Base-by-base conservation (phyloP, 1,284 basidiomycete species). In the Pascua sp. region DNA sequence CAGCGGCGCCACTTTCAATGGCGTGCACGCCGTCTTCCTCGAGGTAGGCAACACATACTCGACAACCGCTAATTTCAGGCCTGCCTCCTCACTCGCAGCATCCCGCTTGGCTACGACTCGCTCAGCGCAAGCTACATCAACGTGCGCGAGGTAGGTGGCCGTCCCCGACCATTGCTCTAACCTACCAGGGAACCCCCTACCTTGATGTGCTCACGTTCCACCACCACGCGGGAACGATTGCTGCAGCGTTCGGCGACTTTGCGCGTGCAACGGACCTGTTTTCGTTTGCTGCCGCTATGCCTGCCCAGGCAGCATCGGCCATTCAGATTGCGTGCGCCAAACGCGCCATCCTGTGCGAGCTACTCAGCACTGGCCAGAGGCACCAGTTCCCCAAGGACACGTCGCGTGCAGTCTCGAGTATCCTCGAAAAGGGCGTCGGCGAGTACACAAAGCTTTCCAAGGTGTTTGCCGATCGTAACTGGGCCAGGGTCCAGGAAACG, bases 181-280 rank as follows among this genome's bases (percentile, higher is more conserved):
- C 47, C 37, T 32, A 7, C 8, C 53, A 53, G 49, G 62, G 51
- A 37, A 49, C 64, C 56, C 13, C 59, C 53, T 70, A 75, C 50
- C 61, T 71, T 18, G 72, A 76, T 48, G 59, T 75, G 13, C 51
- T 76, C 16, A 69, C 73, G 2, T 76, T 64, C 61, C 67, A 71
- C 55, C 71, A 75, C 58, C 74, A 76, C 39, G 71, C 67, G 0
- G 74, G 74, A 5, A 60, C 69, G 11, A 63, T 73, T 36, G 57
- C 55, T 18, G 67, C 69, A 4, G 69, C 64, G 13, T 11, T 57
- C 13, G 57, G 59, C 5, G 56, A 68, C 5, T 72, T 53, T 43
- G 59, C 41, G 8, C 56, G 52, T 16, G 74, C 74, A 1, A 55
- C 54, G n/a, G 66, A 67, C 41, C 49, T 66, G 36, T 72, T 73